These are phyloP conservation scores for Paulownia fortunei DNA, from an alignment of 257 asterid genomes.

Conservation along the genomic window DNA sequence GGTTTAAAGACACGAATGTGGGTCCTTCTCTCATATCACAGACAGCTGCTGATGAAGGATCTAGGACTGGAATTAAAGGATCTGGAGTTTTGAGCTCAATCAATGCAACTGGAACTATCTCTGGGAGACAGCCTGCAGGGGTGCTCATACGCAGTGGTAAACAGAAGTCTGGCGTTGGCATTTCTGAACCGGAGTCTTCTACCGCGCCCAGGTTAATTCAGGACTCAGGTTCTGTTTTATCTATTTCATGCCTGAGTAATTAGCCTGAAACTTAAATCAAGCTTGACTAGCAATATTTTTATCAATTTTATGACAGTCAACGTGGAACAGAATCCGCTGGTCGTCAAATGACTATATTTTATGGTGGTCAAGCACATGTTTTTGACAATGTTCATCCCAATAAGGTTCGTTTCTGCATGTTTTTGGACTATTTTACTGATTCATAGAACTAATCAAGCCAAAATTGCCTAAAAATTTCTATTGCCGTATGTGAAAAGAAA, in stretches of 20 bases:
- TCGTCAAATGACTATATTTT: slow-evolving; percentile 93
- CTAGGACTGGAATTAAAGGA: slow-evolving; percentile 93
- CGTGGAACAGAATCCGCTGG: slow-evolving; percentile 58
- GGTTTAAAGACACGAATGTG: slow-evolving; percentile 66
- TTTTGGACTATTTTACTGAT: neutral
- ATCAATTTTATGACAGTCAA: slow-evolving; percentile 55
- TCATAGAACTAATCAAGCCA: neutral
- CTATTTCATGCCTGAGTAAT: neutral
- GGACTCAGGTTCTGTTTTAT: slow-evolving; percentile 15
- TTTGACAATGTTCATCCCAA: slow-evolving; percentile 88
- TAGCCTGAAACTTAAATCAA: neutral
- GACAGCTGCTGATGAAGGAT: slow-evolving; percentile 97
- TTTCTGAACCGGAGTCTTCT: slow-evolving; percentile 70
- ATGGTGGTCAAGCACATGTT: slow-evolving; percentile 94
- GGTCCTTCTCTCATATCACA: slow-evolving; percentile 64
- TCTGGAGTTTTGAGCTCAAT: slow-evolving; percentile 70
- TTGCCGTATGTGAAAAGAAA: neutral
- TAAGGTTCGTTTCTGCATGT: slow-evolving; percentile 58
- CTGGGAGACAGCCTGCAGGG: slow-evolving; percentile 73
- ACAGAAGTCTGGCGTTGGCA: slow-evolving; percentile 55
- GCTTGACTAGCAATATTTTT: slow-evolving; percentile 28
- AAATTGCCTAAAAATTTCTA: neutral
- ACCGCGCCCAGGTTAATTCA: slow-evolving; percentile 59
- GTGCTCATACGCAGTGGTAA: slow-evolving; percentile 60
- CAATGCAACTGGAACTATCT: slow-evolving; percentile 51